Evolutionary conservation across 129 eudicot species (phyloP).

Genomic region (Lactuca saligna): DNA sequence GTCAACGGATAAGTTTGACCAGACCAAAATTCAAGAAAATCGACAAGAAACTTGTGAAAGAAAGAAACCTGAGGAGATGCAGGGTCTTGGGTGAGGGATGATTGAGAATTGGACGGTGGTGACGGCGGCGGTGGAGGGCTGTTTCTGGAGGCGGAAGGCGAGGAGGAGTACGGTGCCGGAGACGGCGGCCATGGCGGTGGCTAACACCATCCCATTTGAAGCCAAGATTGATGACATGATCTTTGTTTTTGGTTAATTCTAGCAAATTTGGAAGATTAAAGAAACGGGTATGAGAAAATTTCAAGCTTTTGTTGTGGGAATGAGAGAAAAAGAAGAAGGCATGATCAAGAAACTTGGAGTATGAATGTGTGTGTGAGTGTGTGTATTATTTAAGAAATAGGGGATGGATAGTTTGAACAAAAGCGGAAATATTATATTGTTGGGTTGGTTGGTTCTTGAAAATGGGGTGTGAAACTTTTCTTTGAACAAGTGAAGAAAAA

Average conservation of each 20-base stretch:
- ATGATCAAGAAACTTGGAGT: constrained; percentile 23
- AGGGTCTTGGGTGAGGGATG: constrained; percentile 49
- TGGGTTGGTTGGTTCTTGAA: constrained; percentile 39
- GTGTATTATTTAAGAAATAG: not conserved
- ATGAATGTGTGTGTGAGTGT: constrained; percentile 13
- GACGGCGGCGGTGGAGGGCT: constrained; percentile 21
- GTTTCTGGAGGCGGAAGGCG: constrained; percentile 60
- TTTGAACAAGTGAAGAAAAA: constrained; percentile 23
- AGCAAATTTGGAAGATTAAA: constrained; percentile 5
- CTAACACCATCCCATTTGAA: constrained; percentile 63
- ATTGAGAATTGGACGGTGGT: constrained; percentile 31
- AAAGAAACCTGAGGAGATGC: constrained; percentile 66
- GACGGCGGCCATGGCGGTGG: constrained; percentile 84
- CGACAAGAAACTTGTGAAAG: constrained; percentile 1
- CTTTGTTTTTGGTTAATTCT: constrained; percentile 14
- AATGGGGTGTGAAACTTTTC: constrained; percentile 23
- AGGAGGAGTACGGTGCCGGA: constrained; percentile 77
- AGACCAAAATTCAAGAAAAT: constrained; percentile 15
- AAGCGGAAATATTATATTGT: constrained; percentile 37
- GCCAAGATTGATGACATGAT: constrained; percentile 63
- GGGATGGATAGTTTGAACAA: constrained; percentile 27
- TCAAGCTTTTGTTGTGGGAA: constrained; percentile 6
- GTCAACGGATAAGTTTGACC: constrained; percentile 30
- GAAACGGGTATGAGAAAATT: constrained; percentile 16
- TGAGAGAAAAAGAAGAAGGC: constrained; percentile 17